Evolutionary conservation across 169 alveolate genomes (phyloP), one percentile per base, ranked within the genome.

Genomic region (Eimeria zaria): DNA sequence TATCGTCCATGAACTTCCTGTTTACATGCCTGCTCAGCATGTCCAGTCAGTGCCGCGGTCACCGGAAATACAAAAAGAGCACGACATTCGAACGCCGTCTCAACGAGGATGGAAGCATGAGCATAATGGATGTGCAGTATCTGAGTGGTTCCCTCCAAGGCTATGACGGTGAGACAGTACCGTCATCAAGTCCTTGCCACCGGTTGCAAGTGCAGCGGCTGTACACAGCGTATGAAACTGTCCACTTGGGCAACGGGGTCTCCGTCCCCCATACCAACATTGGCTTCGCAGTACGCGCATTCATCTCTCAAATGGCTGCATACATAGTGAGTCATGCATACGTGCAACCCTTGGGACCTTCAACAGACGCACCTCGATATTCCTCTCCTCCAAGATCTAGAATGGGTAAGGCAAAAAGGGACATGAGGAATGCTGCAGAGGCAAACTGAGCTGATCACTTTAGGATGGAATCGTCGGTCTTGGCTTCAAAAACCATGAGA

Each of bases 381-480:
- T 12, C 97, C 97, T 41, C 95, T 96, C 62, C 96, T 96, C 18
- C 67, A 84, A 48, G 96, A 80, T 46, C 67, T 96, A 27, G 96
- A 85, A 41, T 94, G 96, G 96, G 96, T 93, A 83, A 18, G 91
- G 73, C 11, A 24, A 36, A 8, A 20, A 33, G 39, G 53, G 55
- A 83, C 55, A 12, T 55, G 44, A 18, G 58, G 41, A 53, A 51
- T 6, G 36, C 55, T 4, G 11, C 30, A 2, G 0, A 22, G 20
- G 39, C 20, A 46, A 51, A 16, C 96, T 74, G 64, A 39, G 91
- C n/a, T 46, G 55, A 11, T 22, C 51, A 4, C 41, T n/a, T 12
- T 12, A 96, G 97, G 97, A 96, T 60, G 97, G 97, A 80, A 96
- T 96, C 0, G 97, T 96, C 41, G 97, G 97, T 24, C 95, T 96